Evolutionary conservation across 2,329 filamentous ascomycete species (phyloP).

Genomic region (Ophiostoma quercus): DNA sequence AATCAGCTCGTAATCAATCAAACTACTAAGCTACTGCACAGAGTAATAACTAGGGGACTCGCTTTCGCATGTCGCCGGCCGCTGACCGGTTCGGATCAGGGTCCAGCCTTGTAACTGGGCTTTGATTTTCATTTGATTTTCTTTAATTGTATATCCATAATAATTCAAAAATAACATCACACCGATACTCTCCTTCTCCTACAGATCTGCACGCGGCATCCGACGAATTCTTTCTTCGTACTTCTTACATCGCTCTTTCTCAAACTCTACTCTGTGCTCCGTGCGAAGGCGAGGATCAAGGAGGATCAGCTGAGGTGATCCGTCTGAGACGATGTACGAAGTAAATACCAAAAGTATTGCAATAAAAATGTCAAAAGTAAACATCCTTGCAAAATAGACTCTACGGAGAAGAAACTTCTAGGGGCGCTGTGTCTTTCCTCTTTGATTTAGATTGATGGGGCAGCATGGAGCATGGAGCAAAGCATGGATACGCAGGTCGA

Average conservation of each 20-base stretch:
- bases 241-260: background rate
- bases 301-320: slow-evolving; percentile 8
- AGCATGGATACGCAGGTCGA: too few species aligned
- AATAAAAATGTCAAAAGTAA: too few species aligned
- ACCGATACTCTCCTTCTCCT: background rate
- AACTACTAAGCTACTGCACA: background rate
- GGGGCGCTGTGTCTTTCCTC: slow-evolving; percentile 2
- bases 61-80: background rate
- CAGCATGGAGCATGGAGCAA: background rate
- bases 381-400: background rate
- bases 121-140: background rate
- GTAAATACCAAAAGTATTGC: background rate
- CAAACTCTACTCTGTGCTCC: background rate
- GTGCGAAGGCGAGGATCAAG: background rate
- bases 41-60: background rate
- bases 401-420: background rate
- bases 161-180: background rate
- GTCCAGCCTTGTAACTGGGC: background rate
- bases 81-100: background rate
- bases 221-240: background rate
- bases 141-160: background rate
- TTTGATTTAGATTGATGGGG: slow-evolving; percentile 7
- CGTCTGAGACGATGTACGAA: background rate
- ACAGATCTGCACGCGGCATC: background rate
- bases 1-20: too few species aligned